phyloP scores from a whole-genome alignment of 495 filamentous ascomycete genomes.

The Choiromyces venosus region DNA sequence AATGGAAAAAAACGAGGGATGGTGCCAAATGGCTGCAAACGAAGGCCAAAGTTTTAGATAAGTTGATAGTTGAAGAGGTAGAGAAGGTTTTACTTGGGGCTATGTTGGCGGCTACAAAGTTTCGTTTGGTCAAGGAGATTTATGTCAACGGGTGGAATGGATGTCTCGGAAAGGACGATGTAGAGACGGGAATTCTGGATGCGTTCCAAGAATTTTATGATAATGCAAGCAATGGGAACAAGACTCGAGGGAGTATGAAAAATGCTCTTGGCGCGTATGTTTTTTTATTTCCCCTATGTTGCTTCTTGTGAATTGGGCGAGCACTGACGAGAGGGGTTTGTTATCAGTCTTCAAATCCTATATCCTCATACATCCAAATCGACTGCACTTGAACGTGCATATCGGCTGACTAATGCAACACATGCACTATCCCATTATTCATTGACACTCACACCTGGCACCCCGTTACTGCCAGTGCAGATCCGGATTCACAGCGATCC shows the following conservation, averaged over 20 bases:
- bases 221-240: slow-evolving; percentile 69
- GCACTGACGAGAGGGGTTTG: slow-evolving; percentile 9
- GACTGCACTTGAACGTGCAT: slow-evolving; percentile 35
- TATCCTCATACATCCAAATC: slow-evolving; percentile 34
- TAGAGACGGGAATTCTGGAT: slow-evolving; percentile 56
- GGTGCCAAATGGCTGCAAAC: slow-evolving; percentile 29
- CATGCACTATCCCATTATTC: slow-evolving; percentile 84
- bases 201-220: slow-evolving; percentile 60
- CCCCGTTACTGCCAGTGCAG: slow-evolving; percentile 85
- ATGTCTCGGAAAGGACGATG: slow-evolving; percentile 45
- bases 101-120: slow-evolving; percentile 36
- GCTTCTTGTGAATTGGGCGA: background rate
- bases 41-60: slow-evolving; percentile 27
- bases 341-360: slow-evolving; percentile 35
- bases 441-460: slow-evolving; percentile 80
- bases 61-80: slow-evolving; percentile 26
- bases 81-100: slow-evolving; percentile 33
- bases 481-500: slow-evolving; percentile 83
- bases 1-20: slow-evolving; percentile 35
- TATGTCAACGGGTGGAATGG: slow-evolving; percentile 28
- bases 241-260: slow-evolving; percentile 62
- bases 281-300: slow-evolving; percentile 13
- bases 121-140: slow-evolving; percentile 33
- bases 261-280: slow-evolving; percentile 60
- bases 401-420: slow-evolving; percentile 67